Conservation (phyloP, 1,284 basidiomycete genomes). For the Ustilago bromivora region DNA sequence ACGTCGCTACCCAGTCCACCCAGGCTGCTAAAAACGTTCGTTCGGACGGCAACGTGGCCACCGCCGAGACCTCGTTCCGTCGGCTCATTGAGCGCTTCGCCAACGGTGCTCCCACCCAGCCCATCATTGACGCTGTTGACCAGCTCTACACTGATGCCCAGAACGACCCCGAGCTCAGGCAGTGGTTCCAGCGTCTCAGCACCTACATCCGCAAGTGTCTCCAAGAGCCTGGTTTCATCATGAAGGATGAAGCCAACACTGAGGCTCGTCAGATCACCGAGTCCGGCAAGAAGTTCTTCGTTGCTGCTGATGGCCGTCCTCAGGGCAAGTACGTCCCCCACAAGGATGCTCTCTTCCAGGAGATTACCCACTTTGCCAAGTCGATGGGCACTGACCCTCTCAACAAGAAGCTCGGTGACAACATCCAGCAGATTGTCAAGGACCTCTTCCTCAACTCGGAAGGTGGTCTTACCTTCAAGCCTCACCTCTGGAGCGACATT, state of each 20-base stretch:
- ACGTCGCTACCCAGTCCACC: conserved; percentile 72
- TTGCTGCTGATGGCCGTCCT: conserved; percentile 69
- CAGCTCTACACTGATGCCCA: conserved; percentile 81
- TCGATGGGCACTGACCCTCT: conserved; percentile 86
- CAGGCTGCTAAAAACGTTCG: conserved; percentile 73
- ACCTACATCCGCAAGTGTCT: conserved; percentile 74
- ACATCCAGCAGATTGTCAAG: conserved; percentile 83
- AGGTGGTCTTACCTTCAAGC: conserved; percentile 82
- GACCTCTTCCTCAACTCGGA: conserved; percentile 78
- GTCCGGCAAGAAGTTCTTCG: conserved; percentile 63
- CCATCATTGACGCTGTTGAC: conserved; percentile 80
- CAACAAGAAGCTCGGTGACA: conserved; percentile 82
- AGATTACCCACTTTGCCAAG: conserved; percentile 81
- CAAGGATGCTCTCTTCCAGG: conserved; percentile 83
- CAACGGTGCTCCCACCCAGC: conserved; percentile 76
- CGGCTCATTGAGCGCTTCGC: conserved; percentile 90
- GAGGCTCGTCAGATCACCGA: conserved; percentile 71
- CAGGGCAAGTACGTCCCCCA: conserved; percentile 83
- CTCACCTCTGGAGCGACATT: conserved; percentile 84
- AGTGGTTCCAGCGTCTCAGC: conserved; percentile 81
- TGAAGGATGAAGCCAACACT: conserved; percentile 78
- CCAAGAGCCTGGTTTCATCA: conserved; percentile 87
- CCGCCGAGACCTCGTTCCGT: conserved; percentile 62
- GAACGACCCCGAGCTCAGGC: conserved; percentile 79
- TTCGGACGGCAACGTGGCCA: conserved; percentile 72